Evolutionary conservation across 768 basidiomycete species (phyloP), one percentile per base, ranked within the genome.

Genomic region (Lentinula raphanica): DNA sequence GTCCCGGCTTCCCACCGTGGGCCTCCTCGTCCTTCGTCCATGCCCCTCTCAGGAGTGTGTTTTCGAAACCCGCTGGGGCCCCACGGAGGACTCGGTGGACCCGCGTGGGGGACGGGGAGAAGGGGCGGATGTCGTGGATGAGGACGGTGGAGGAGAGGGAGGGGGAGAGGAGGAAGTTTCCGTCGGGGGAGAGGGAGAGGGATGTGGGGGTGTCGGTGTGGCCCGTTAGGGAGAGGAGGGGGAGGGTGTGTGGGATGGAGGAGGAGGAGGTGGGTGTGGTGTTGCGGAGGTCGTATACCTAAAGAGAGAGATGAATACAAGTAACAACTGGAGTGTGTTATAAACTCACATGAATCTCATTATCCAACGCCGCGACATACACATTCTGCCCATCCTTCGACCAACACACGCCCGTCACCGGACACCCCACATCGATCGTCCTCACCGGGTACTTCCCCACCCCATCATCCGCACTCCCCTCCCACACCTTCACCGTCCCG

Each of bases 171-270:
- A 98, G 82, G 75, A 84, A 94, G 50, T 84, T 78, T 17, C 92
- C 92, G 58, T 87, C 88, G 0, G 97, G 96, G 2, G 95, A 98
- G 57, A 98, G 81, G 0, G 91, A 74, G n/a, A 99, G 81, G 3
- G 94, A 95, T 2, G 93, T 91, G 2, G 96, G 93, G 1, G 95
- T 98, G 68, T 98, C 97, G 11, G 82, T 84, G 70, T 98, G 95
- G 12, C 93, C 95, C 25, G 78, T 72, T 4, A 98, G 83, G 12
- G 87, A 76, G 66, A 90, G 93, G 19, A 53, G 36, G 94, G 94
- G 3, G 92, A 90, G 5, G 95, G 93, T 2, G 94, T 97, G 68
- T 98, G 96, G 13, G 82, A 84, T 70, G 97, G 95, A 13, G 93
- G 94, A 27, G 78, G 72, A 4, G 98, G 83, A 8, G 86, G 94